Evolutionary conservation across 768 basidiomycete genomes (phyloP).

Genomic region (Steccherinum ochraceum): DNA sequence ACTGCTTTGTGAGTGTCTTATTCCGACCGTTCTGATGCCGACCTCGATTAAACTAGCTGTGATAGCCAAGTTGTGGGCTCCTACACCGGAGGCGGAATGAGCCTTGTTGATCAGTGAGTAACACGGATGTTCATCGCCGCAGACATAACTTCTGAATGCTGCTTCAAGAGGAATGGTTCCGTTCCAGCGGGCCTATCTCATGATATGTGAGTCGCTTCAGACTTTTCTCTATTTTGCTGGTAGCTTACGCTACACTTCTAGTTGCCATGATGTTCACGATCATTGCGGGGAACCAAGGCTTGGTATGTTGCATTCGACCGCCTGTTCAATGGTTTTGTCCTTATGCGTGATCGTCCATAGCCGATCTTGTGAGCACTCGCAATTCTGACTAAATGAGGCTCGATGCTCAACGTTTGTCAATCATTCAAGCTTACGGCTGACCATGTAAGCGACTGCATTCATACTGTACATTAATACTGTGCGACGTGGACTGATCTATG

Average conservation of each 20-base stretch:
- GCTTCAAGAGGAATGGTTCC: conserved; percentile 70
- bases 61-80: conserved; percentile 23
- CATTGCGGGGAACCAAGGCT: conserved; percentile 71
- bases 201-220: conserved; percentile 50
- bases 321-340: conserved; percentile 38
- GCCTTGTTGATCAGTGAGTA: conserved; percentile 51
- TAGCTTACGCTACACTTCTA: conserved; percentile 10
- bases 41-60: too few species aligned
- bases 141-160: neutral
- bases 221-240: too few species aligned
- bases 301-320: conserved; percentile 36
- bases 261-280: conserved; percentile 56
- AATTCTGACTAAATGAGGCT: too few species aligned
- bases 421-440: neutral
- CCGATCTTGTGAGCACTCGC: conserved; percentile 1
- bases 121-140: neutral
- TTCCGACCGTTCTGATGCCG: too few species aligned
- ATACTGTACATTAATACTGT: neutral
- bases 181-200: conserved; percentile 58
- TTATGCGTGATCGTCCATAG: neutral
- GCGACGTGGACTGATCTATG: neutral
- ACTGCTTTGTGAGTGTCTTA: conserved; percentile 6
- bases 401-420: too few species aligned
- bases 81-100: conserved; percentile 69
- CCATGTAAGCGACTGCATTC: neutral